Evolutionary conservation across 352 stramenopile genomes (phyloP), one percentile per base, ranked within the genome.

Genomic region (Phytophthora aleatoria): DNA sequence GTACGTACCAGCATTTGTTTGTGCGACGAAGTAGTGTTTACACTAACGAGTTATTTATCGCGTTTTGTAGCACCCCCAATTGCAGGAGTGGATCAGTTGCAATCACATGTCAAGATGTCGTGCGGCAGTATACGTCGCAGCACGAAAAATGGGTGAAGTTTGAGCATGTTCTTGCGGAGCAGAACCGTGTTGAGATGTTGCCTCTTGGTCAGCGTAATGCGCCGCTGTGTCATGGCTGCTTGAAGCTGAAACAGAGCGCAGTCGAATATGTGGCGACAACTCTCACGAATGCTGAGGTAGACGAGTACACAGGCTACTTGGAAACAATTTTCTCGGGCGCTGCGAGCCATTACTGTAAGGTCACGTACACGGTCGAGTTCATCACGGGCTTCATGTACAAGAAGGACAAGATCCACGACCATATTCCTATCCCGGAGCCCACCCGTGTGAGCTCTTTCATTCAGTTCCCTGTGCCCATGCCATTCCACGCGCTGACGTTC

Each of bases 341-440:
- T 24, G 83, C 87, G 13, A 93, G 77, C 28, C 83, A 93, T 57
- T 86, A 92, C 50, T 94, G 87, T 67, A 94, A 91, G 55, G 81
- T 95, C 26, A 93, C 91, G 49, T 85, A 85, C 30, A 92, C 79
- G 10, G 87, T 93, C 51, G 87, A 95, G 58, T 93, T 90, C 41
- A 89, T 94, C 59, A 92, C 85, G 52, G 87, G 87, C 13, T 95
- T 95, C 57, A 73, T 95, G 72, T 95, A 92, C 85, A 95, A 95
- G 69, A 95, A 95, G 61, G 87, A 95, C 73, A 95, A 95, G 60
- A 94, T 95, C 41, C 87, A 95, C 65, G 87, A 95, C 44, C 87
- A 95, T 62, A 92, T 95, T 54, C 87, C 87, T 43, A 92, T 95
- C 51, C 87, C 87, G 5, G 85, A 95, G 61, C 85, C 87, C 1